phyloP scores from a whole-genome alignment of 1,284 basidiomycete species.

The Schizopora paradoxa region DNA sequence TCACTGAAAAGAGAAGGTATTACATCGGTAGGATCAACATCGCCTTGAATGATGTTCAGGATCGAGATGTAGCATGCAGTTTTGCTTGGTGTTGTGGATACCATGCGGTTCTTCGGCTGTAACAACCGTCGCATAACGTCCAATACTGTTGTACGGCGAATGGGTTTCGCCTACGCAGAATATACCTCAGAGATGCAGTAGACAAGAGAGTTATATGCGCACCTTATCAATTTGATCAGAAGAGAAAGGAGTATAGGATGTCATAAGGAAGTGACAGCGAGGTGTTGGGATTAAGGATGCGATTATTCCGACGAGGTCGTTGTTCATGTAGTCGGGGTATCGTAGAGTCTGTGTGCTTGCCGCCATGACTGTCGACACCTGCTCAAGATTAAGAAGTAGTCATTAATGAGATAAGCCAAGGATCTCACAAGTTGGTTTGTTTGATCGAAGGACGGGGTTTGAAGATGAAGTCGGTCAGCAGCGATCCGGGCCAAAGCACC shows the following conservation, averaged over 20 bases:
- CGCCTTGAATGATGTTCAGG: conserved; percentile 97
- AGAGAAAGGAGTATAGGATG: conserved; percentile 98
- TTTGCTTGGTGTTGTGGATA: conserved; percentile 89
- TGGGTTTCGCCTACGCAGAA: conserved; percentile 67
- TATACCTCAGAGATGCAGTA: conserved; percentile 12
- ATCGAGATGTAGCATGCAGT: conserved; percentile 96
- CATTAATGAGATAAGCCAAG: neutral
- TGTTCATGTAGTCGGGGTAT: conserved; percentile 99
- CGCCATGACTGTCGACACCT: conserved; percentile 95
- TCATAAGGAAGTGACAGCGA: conserved; percentile 99
- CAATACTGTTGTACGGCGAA: conserved; percentile 90
- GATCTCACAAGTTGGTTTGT: conserved; percentile 85
- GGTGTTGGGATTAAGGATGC: conserved; percentile 97
- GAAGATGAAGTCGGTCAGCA: conserved; percentile 85
- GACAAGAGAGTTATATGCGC: conserved; percentile 16
- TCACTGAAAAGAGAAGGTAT: conserved; percentile 21
- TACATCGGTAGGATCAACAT: conserved; percentile 97
- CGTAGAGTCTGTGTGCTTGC: conserved; percentile 96
- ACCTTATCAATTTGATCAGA: conserved; percentile 94
- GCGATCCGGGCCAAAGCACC: conserved; percentile 90
- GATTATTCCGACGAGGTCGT: conserved; percentile 96
- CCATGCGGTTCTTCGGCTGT: conserved; percentile 98
- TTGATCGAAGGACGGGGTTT: conserved; percentile 90
- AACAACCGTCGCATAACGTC: conserved; percentile 98
- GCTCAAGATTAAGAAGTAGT: conserved; percentile 5